Conservation (phyloP, 164 flowering plant genomes). For the Annona squamosa region DNA sequence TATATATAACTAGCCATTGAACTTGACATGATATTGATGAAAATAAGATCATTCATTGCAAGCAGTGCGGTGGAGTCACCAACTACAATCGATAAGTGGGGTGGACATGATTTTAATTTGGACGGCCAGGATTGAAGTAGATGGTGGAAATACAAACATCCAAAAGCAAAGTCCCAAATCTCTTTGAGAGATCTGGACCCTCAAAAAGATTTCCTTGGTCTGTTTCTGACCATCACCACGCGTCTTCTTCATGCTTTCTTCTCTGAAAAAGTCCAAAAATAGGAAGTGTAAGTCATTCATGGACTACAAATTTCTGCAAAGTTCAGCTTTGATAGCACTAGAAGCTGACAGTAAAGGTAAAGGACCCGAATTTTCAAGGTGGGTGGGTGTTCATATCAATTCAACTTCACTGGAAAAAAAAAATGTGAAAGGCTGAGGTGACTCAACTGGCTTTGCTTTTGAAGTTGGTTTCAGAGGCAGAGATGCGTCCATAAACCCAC, state of each 20-base stretch:
- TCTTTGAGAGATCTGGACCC: constrained; percentile 20
- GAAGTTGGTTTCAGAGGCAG: constrained; percentile 35
- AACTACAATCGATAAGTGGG: too few species aligned
- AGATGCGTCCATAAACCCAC: constrained; percentile 38
- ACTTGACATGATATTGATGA: too few species aligned
- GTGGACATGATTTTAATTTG: background rate
- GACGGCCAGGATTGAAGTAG: constrained; percentile 33
- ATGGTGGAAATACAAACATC: background rate
- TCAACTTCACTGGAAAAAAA: background rate
- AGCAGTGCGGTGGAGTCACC: too few species aligned
- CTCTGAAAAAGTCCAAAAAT: constrained; percentile 25
- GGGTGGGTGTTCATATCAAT: background rate
- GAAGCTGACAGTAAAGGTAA: background rate
- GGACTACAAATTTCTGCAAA: background rate
- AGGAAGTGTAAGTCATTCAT: background rate
- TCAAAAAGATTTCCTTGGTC: constrained; percentile 11
- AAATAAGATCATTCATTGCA: too few species aligned
- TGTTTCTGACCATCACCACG: constrained; percentile 14
- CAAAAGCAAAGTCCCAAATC: constrained; percentile 24
- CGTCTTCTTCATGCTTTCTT: constrained; percentile 35
- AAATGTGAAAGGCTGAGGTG: background rate
- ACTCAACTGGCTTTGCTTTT: constrained; percentile 37
- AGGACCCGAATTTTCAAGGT: background rate
- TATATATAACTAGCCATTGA: too few species aligned
- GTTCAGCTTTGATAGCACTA: background rate